Percentiles rank a stretch among this genome's conserved stretches.
Evolutionary conservation across 371 early-diverging fungal species (phyloP).

Genomic region (Mucor racemosus): DNA sequence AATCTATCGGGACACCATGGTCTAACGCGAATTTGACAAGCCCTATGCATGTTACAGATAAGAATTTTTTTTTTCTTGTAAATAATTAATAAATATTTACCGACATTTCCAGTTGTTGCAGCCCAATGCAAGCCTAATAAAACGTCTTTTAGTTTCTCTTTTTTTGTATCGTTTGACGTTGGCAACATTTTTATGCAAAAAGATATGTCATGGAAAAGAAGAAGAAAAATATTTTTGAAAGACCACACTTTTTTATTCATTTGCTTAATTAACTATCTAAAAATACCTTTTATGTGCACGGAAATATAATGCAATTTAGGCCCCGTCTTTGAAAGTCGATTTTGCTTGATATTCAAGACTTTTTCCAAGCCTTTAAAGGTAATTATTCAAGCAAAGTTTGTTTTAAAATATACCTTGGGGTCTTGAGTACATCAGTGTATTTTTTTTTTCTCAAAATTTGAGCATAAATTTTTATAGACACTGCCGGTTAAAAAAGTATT

Average conservation of each 20-base stretch:
- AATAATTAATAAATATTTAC: conserved; percentile 33
- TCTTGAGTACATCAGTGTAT: no score
- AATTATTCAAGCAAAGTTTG: no score
- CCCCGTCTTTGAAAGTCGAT: no score
- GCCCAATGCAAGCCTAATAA: conserved; percentile 66
- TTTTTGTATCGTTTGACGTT: conserved; percentile 24
- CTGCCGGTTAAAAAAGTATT: no score
- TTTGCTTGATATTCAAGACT: no score
- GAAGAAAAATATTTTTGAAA: conserved; percentile 7
- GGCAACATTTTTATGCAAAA: background rate
- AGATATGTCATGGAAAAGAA: background rate
- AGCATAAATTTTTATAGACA: no score
- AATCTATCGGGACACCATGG: conserved; percentile 66
- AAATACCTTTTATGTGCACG: background rate
- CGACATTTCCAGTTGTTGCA: conserved; percentile 69
- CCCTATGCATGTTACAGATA: conserved; percentile 30
- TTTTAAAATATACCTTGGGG: no score
- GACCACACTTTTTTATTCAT: background rate
- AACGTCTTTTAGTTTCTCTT: conserved; percentile 40
- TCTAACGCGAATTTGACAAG: conserved; percentile 64
- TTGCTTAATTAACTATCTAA: background rate
- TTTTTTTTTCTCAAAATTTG: no score
- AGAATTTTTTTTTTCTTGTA: background rate
- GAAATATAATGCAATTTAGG: background rate
- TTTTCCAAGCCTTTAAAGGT: no score